phyloP scores from a whole-genome alignment of 768 basidiomycete genomes.

The Boletus sp. region DNA sequence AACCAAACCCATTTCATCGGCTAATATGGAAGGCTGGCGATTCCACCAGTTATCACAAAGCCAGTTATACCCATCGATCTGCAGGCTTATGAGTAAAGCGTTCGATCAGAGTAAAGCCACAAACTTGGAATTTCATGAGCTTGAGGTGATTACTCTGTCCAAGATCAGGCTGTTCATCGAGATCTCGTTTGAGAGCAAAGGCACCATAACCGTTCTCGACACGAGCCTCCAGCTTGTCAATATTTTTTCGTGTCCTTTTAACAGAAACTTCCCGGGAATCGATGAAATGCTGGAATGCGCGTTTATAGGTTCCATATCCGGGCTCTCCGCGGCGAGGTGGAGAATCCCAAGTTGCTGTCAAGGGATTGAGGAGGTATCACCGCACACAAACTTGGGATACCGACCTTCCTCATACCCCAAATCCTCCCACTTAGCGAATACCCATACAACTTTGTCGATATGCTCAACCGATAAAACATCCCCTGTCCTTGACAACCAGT shows the following conservation, averaged over 20 bases:
- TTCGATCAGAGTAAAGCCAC: slow-evolving; percentile 15
- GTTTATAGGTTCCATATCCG: slow-evolving; percentile 60
- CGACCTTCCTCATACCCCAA: slow-evolving; percentile 89
- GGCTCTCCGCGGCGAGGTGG: slow-evolving; percentile 62
- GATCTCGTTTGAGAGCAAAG: slow-evolving; percentile 41
- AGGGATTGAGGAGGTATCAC: background rate
- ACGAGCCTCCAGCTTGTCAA: slow-evolving; percentile 49
- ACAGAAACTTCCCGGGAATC: slow-evolving; percentile 59
- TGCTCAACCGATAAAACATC: slow-evolving; percentile 42
- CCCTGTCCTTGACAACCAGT: slow-evolving; percentile 47
- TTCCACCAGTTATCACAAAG: slow-evolving; percentile 87
- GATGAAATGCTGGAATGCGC: slow-evolving; percentile 67
- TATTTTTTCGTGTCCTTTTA: slow-evolving; percentile 41
- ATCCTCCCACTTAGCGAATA: slow-evolving; percentile 91
- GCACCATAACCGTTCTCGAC: slow-evolving; percentile 51
- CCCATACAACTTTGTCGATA: slow-evolving; percentile 67
- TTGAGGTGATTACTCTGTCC: slow-evolving; percentile 61
- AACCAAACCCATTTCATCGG: slow-evolving; percentile 97
- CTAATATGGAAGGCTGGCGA: slow-evolving; percentile 80
- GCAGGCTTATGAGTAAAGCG: slow-evolving; percentile 7
- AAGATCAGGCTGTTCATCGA: slow-evolving; percentile 55
- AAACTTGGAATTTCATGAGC: slow-evolving; percentile 86
- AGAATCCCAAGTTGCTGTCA: slow-evolving; percentile 87
- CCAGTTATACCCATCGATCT: slow-evolving; percentile 85
- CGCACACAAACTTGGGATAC: slow-evolving; percentile 16